Evolutionary conservation across 1,284 basidiomycete species (phyloP).

Genomic region (Melanopsichium pennsylvanicum): DNA sequence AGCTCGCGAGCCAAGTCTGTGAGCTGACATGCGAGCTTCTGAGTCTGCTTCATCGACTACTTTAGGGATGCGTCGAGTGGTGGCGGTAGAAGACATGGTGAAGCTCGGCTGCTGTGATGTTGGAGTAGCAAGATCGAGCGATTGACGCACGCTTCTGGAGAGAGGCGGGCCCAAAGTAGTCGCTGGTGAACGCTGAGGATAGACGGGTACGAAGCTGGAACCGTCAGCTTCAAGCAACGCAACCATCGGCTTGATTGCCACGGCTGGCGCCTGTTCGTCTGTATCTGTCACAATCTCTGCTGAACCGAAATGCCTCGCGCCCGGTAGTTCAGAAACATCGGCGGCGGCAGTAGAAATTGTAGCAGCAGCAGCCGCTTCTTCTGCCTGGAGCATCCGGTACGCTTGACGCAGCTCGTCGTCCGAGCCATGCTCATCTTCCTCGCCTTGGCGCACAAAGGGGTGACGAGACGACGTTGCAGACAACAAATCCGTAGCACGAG

Average conservation of each 20-base stretch:
- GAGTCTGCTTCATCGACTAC: neutral
- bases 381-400: constrained; percentile 17
- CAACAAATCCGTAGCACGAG: neutral
- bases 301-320: no score
- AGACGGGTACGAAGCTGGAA: constrained; percentile 19
- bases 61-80: neutral
- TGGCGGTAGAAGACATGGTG: neutral
- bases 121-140: constrained; percentile 6
- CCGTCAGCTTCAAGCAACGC: constrained; percentile 31
- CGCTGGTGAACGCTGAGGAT: constrained; percentile 6
- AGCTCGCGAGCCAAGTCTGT: constrained; percentile 3
- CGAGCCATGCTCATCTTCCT: constrained; percentile 26
- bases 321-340: no score
- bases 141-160: constrained; percentile 20
- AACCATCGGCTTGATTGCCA: neutral
- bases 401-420: constrained; percentile 32
- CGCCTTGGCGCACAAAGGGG: neutral
- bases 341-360: no score
- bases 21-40: neutral
- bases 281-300: no score
- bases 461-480: neutral
- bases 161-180: constrained; percentile 2
- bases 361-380: constrained; percentile 21
- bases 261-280: neutral
- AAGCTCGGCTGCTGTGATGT: neutral